phyloP scores from a whole-genome alignment of 106 monocot species.

The Allium fistulosum region DNA sequence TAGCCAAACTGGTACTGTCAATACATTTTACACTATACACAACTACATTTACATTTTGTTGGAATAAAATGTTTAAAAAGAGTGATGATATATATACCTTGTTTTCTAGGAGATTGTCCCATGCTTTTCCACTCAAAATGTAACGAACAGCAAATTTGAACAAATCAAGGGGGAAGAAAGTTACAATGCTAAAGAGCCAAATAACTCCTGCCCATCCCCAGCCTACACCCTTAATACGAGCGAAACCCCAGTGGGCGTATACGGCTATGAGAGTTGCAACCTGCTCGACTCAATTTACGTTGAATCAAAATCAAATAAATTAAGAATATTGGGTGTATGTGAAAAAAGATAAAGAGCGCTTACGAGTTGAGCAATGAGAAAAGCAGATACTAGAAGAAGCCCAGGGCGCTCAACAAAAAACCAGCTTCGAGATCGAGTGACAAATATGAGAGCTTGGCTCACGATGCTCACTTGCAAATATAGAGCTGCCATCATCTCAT shows the following conservation, averaged over 20 bases:
- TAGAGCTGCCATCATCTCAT: conserved; percentile 53
- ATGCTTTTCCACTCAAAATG: conserved; percentile 47
- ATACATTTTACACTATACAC: too few relatives aligned
- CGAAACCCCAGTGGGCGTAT: conserved; percentile 38
- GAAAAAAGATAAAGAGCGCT: background rate
- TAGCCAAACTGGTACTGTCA: too few relatives aligned
- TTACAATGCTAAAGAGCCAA: conserved; percentile 47
- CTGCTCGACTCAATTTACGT: conserved; percentile 13
- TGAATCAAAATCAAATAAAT: background rate
- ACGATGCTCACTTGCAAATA: conserved; percentile 54
- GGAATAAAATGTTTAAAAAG: background rate
- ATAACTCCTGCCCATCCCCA: conserved; percentile 66
- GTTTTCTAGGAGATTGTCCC: conserved; percentile 48
- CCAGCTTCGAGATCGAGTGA: conserved; percentile 38
- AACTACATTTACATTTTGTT: too few relatives aligned
- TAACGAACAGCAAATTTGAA: conserved; percentile 57
- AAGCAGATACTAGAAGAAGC: conserved; percentile 29
- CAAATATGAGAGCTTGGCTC: conserved; percentile 53
- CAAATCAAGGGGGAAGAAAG: conserved; percentile 43
- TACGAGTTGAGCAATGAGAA: conserved; percentile 44
- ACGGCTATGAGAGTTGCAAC: conserved; percentile 46
- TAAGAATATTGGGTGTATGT: background rate
- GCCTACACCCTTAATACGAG: conserved; percentile 37
- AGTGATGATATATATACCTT: conserved; percentile 16
- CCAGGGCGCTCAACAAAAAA: conserved; percentile 40